Evolutionary conservation across 129 eudicot species (phyloP).

Genomic region (Scalesia atractyloides): DNA sequence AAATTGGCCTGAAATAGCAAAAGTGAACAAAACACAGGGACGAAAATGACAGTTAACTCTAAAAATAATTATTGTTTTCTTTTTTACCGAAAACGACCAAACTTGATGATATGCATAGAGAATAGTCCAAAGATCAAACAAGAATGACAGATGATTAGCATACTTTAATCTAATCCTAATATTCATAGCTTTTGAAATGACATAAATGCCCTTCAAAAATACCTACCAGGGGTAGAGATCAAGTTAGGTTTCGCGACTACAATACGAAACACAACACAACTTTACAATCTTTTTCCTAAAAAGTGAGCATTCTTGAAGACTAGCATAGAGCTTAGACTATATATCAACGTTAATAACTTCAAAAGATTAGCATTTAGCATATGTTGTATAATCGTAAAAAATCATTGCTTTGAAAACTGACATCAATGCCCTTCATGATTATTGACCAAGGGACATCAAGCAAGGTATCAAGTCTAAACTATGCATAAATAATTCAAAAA

Average conservation of each 20-base stretch:
- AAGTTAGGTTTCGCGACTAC: background rate
- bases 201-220: constrained; percentile 5
- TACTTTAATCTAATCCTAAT: background rate
- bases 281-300: too few species aligned
- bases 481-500: background rate
- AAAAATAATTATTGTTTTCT: too few species aligned
- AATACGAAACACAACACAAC: too few species aligned
- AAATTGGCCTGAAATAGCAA: too few species aligned
- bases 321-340: background rate
- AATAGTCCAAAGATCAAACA: background rate
- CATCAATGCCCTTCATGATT: background rate
- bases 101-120: background rate
- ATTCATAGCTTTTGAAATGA: background rate
- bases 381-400: background rate
- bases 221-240: background rate
- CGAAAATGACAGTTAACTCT: too few species aligned
- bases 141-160: constrained; percentile 1
- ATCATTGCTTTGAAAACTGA: background rate
- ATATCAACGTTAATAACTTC: background rate
- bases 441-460: background rate
- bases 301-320: too few species aligned
- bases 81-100: too few species aligned
- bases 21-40: too few species aligned
- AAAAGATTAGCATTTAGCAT: background rate
- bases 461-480: background rate